phyloP scores from a whole-genome alignment of 2,329 filamentous ascomycete species.

The Fusarium dlaminii region DNA sequence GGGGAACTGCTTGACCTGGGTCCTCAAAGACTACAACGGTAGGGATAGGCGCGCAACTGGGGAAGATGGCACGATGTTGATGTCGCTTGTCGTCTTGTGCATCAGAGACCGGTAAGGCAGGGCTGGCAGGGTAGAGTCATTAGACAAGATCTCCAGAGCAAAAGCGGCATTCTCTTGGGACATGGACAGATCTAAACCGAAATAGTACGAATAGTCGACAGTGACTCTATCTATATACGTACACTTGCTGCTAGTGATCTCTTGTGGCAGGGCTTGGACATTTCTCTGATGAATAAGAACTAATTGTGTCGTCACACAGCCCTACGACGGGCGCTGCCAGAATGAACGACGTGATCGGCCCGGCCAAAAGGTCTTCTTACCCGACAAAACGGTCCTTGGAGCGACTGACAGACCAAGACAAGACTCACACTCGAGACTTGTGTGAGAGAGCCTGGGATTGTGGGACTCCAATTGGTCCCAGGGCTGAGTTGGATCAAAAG shows the following conservation, averaged over 20 bases:
- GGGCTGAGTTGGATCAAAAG: slow-evolving; percentile 4
- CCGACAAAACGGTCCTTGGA: slow-evolving; percentile 35
- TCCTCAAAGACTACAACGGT: not conserved
- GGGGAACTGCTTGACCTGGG: not conserved
- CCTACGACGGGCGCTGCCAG: slow-evolving; percentile 40
- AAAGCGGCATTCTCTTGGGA: not conserved
- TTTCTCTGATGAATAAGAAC: not conserved
- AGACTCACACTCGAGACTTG: not conserved
- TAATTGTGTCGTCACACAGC: slow-evolving; percentile 44
- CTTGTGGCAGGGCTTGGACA: slow-evolving; percentile 10
- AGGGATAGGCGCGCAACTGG: slow-evolving; percentile 23
- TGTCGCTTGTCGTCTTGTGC: slow-evolving; percentile 15
- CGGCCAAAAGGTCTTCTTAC: slow-evolving; percentile 33
- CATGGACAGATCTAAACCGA: slow-evolving; percentile 6
- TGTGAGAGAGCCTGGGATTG: slow-evolving; percentile 27
- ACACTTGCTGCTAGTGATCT: not conserved
- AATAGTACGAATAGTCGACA: slow-evolving; percentile 26
- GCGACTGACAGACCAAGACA: slow-evolving; percentile 2
- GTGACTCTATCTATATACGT: not conserved
- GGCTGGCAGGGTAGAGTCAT: not conserved
- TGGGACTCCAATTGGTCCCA: slow-evolving; percentile 24
- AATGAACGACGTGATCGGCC: slow-evolving; percentile 35
- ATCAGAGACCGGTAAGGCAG: not conserved
- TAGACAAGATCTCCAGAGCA: not conserved
- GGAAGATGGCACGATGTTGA: slow-evolving; percentile 23